Evolutionary conservation across 768 basidiomycete species (phyloP).

Genomic region (Fomitopsis pulvina): DNA sequence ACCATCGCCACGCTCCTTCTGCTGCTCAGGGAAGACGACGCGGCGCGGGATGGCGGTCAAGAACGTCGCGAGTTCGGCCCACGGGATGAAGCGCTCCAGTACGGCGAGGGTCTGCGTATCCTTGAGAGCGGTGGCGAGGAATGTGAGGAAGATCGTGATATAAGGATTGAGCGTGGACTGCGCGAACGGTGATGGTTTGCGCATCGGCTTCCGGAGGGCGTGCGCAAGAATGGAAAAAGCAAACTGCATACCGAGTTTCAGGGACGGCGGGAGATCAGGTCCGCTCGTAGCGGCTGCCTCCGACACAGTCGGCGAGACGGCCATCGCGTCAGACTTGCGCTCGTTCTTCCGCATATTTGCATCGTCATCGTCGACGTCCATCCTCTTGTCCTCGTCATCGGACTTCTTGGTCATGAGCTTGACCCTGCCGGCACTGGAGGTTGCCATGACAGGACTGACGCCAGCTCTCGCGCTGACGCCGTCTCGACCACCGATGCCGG

Average conservation of each 20-base stretch:
- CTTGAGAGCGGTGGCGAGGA: constrained; percentile 72
- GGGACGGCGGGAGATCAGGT: constrained; percentile 51
- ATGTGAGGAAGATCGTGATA: constrained; percentile 80
- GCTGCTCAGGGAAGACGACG: constrained; percentile 30
- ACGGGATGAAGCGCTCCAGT: constrained; percentile 78
- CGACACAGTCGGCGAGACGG: constrained; percentile 27
- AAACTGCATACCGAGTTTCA: constrained; percentile 73
- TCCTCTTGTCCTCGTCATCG: constrained; percentile 43
- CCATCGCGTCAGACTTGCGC: constrained; percentile 20
- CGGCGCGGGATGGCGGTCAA: constrained; percentile 54
- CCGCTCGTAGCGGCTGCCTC: constrained; percentile 21
- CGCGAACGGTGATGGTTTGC: constrained; percentile 51
- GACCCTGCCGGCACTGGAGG: constrained; percentile 27
- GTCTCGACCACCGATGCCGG: constrained; percentile 35
- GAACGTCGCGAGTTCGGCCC: constrained; percentile 66
- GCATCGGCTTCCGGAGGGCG: constrained; percentile 57
- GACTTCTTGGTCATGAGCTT: constrained; percentile 29
- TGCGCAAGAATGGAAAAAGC: constrained; percentile 72
- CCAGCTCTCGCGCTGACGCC: constrained; percentile 29
- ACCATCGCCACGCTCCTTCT: constrained; percentile 35
- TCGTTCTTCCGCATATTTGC: constrained; percentile 19
- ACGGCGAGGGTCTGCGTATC: constrained; percentile 52
- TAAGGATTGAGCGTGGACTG: constrained; percentile 73
- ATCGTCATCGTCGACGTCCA: constrained; percentile 61
- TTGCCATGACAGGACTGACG: constrained; percentile 42